Base-by-base conservation (phyloP, 306 rosid species). In the Ochetophila trinervis region DNA sequence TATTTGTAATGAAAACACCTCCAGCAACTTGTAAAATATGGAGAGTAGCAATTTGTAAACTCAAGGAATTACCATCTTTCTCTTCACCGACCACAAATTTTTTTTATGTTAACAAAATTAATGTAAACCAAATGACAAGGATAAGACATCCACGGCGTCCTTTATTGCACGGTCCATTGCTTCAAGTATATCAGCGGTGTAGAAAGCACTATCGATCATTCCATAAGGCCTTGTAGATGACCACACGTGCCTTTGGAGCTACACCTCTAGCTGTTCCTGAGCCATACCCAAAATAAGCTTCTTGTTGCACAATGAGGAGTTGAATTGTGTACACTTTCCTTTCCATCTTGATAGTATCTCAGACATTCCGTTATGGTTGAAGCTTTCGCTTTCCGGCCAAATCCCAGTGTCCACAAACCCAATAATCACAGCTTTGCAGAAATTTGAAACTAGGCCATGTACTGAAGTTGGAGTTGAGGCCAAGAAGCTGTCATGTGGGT, bases 141-240 rank as follows among this genome's bases (percentile, higher is more conserved):
- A 81, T 6, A 84, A 68, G 30, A 97, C 85, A 56, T 63, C 66
- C 2, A 27, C 32, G 4, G 3, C 32, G 32, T 27, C 32, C 32
- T 27, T 27, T 27, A 27, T 4, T 27, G 32, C 32, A 1, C 4
- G 32, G 32, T 27, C 32, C 32, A 27, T 27, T 27, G 32, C 32
- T n/a, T n/a, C n/a, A n/a, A 27, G 32, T 27, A 27, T 1, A 27
- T n/a, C n/a, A n/a, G n/a, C n/a, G n/a, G n/a, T n/a, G 32, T 27
- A 27, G 32, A 4, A 27, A 27, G 32, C 32, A 1, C 4, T 4
- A 2, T 27, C 32, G 32, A 2, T 27, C 32, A 4, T 27, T 2
- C 32, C 32, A 27, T 4, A 27, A 5, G 66, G 53, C 16, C 66
- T 62, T 1, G 54, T 52, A 4, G n/a, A n/a, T n/a, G n/a, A n/a